phyloP scores from a whole-genome alignment of 2,329 filamentous ascomycete genomes.

The Colletotrichum brevisporum region DNA sequence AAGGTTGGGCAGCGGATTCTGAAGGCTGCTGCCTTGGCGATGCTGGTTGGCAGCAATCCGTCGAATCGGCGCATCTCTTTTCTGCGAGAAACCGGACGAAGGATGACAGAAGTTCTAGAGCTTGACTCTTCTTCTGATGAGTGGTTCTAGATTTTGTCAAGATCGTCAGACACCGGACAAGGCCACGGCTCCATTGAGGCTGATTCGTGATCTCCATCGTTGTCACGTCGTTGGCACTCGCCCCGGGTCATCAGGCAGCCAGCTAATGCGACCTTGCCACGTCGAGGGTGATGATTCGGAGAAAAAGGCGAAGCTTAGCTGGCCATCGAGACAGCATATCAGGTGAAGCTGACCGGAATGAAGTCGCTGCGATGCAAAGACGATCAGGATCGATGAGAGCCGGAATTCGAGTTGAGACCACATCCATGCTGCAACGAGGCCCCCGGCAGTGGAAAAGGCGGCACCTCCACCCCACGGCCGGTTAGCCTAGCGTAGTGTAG shows the following conservation, averaged over 20 bases:
- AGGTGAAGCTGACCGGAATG: neutral
- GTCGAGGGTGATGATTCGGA: slow-evolving; percentile 12
- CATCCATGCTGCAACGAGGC: neutral
- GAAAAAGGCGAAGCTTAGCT: neutral
- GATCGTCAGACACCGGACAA: slow-evolving; percentile 7
- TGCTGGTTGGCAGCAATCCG: neutral
- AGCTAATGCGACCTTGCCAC: slow-evolving; percentile 9
- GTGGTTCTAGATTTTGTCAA: neutral
- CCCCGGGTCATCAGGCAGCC: slow-evolving; percentile 7
- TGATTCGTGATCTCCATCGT: slow-evolving; percentile 12
- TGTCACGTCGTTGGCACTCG: slow-evolving; percentile 15
- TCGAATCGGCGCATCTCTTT: neutral
- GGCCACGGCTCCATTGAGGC: slow-evolving; percentile 21
- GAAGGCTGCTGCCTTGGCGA: slow-evolving; percentile 1
- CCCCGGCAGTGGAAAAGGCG: slow-evolving; percentile 3
- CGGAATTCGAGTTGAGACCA: neutral
- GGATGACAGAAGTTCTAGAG: neutral
- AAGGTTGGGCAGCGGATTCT: slow-evolving; percentile 5
- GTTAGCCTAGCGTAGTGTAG: neutral
- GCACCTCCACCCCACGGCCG: slow-evolving; percentile 5
- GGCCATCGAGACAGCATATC: too few relatives aligned
- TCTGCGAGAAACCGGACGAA: neutral
- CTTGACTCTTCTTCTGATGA: neutral
- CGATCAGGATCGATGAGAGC: slow-evolving; percentile 1
- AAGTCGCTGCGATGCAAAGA: slow-evolving; percentile 3